Conservation (phyloP, 2,329 filamentous ascomycete species). For the Alternaria tenuissima region DNA sequence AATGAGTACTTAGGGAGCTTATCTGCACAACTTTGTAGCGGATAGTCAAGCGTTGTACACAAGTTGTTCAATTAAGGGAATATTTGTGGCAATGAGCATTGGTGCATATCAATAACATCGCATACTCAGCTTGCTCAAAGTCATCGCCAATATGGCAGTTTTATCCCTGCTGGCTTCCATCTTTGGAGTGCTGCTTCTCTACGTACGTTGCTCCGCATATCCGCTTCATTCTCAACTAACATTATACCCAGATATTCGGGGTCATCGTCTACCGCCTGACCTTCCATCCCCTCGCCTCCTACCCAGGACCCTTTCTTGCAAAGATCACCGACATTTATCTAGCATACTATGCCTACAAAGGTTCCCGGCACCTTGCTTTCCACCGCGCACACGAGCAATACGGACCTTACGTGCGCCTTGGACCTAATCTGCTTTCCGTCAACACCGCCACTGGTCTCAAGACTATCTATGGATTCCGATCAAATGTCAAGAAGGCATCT, state of each 20-base stretch:
- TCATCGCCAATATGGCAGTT: constrained; percentile 10
- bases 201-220: constrained; percentile 24
- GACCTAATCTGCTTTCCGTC: constrained; percentile 79
- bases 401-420: constrained; percentile 76
- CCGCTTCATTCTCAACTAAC: constrained; percentile 14
- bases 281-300: constrained; percentile 54
- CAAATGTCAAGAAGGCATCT: constrained; percentile 59
- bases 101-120: neutral
- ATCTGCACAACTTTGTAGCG: neutral
- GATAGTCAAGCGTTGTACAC: neutral
- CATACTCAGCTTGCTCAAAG: neutral
- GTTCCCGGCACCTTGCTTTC: constrained; percentile 77
- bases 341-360: constrained; percentile 75
- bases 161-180: constrained; percentile 34
- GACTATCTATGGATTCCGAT: constrained; percentile 59
- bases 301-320: constrained; percentile 55
- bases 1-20: constrained; percentile 26
- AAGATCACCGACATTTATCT: constrained; percentile 49
- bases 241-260: constrained; percentile 27
- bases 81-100: constrained; percentile 8
- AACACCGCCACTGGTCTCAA: constrained; percentile 68
- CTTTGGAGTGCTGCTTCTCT: constrained; percentile 34
- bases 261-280: constrained; percentile 51
- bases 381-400: constrained; percentile 75
- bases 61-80: neutral